These are phyloP conservation scores for Pseudognaphalium luteoalbum DNA, from an alignment of 129 eudicot species.

Conservation along the genomic window DNA sequence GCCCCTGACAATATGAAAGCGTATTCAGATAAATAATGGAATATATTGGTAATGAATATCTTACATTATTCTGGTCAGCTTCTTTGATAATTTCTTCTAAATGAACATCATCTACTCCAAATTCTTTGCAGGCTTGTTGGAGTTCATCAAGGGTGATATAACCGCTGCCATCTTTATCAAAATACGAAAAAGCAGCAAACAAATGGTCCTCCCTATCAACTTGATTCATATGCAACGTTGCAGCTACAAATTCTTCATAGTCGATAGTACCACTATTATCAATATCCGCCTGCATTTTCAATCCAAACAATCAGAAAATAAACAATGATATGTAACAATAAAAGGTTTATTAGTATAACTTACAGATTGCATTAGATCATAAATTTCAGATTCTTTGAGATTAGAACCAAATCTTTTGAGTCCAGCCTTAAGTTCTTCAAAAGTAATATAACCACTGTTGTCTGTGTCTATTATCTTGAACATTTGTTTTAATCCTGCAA, in stretches of 20 bases:
- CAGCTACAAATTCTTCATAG: constrained; percentile 75
- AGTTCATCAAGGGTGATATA: constrained; percentile 80
- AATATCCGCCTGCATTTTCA: constrained; percentile 63
- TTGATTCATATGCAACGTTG: constrained; percentile 63
- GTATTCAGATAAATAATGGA: neutral
- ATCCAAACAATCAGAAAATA: neutral
- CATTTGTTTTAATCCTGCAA: constrained; percentile 42
- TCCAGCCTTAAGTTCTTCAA: constrained; percentile 48
- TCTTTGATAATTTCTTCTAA: constrained; percentile 61
- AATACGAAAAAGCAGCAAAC: constrained; percentile 61
- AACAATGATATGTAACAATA: neutral
- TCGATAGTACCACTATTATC: constrained; percentile 74
- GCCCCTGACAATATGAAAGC: neutral
- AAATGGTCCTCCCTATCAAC: constrained; percentile 63
- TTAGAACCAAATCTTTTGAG: constrained; percentile 36
- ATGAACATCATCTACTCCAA: constrained; percentile 48
- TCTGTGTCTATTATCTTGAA: constrained; percentile 46
- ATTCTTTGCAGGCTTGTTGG: constrained; percentile 66
- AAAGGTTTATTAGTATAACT: neutral
- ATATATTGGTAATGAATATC: constrained; percentile 14
- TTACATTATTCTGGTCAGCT: constrained; percentile 58
- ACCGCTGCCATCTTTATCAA: constrained; percentile 82
- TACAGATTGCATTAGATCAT: constrained; percentile 44
- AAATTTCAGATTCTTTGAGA: constrained; percentile 35
- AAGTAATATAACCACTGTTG: constrained; percentile 43